phyloP scores from a whole-genome alignment of 2,329 filamentous ascomycete genomes.

The Rhytidhysteron rufulum region DNA sequence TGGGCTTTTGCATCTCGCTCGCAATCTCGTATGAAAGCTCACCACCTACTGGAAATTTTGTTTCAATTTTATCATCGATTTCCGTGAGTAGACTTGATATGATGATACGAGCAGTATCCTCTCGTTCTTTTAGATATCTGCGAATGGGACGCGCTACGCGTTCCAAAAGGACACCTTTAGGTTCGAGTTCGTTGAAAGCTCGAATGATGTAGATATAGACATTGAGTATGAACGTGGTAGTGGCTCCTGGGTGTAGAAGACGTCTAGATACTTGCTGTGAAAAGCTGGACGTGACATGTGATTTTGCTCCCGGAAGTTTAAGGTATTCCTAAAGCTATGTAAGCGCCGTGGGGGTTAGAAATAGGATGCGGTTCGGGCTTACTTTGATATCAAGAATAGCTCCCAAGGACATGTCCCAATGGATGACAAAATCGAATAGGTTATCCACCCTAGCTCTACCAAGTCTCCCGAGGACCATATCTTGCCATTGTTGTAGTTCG shows the following conservation, averaged over 20 bases:
- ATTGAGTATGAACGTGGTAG: slow-evolving; percentile 70
- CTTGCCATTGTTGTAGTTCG: slow-evolving; percentile 65
- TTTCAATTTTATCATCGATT: slow-evolving; percentile 44
- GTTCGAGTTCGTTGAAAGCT: slow-evolving; percentile 70
- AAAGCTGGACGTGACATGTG: slow-evolving; percentile 68
- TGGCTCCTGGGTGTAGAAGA: slow-evolving; percentile 70
- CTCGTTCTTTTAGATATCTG: slow-evolving; percentile 70
- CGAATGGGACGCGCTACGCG: slow-evolving; percentile 70
- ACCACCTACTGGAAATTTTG: slow-evolving; percentile 50
- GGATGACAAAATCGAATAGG: slow-evolving; percentile 74
- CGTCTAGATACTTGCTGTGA: slow-evolving; percentile 61
- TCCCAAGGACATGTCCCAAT: slow-evolving; percentile 68
- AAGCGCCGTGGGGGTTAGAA: not conserved
- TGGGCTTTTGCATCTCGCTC: slow-evolving; percentile 60
- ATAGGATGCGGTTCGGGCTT: slow-evolving; percentile 4
- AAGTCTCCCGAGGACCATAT: slow-evolving; percentile 64
- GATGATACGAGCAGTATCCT: slow-evolving; percentile 74
- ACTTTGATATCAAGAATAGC: slow-evolving; percentile 68
- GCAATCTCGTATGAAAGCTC: slow-evolving; percentile 67
- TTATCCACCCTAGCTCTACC: slow-evolving; percentile 66
- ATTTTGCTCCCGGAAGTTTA: slow-evolving; percentile 63
- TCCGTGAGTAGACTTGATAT: slow-evolving; percentile 69
- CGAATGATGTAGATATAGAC: slow-evolving; percentile 78
- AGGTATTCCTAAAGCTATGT: slow-evolving; percentile 55
- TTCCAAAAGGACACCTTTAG: slow-evolving; percentile 72